These are phyloP conservation scores for Talaromyces sp. DNA, from an alignment of 2,329 filamentous ascomycete genomes.

Conservation along the genomic window DNA sequence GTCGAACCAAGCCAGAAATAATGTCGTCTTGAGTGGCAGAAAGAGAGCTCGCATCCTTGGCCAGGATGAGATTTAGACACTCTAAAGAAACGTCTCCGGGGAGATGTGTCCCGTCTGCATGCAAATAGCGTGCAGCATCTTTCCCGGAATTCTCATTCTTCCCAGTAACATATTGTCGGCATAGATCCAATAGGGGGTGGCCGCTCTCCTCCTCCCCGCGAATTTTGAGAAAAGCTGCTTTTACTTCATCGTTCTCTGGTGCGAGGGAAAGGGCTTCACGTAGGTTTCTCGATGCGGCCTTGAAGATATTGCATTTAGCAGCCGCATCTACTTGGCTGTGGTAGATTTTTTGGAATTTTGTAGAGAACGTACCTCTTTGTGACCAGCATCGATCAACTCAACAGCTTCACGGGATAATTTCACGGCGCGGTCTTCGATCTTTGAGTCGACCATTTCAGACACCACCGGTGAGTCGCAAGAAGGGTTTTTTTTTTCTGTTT, in stretches of 20 bases:
- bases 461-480: slow-evolving; percentile 11
- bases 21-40: slow-evolving; percentile 46
- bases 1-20: slow-evolving; percentile 45
- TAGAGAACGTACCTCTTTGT: slow-evolving; percentile 39
- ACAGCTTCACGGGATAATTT: slow-evolving; percentile 47
- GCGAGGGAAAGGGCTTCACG: slow-evolving; percentile 49
- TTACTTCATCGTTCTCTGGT: slow-evolving; percentile 45
- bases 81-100: slow-evolving; percentile 43
- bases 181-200: slow-evolving; percentile 46
- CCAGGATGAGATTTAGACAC: slow-evolving; percentile 43
- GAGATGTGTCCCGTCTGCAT: slow-evolving; percentile 42
- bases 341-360: neutral
- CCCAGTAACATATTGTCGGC: slow-evolving; percentile 41
- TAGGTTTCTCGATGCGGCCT: slow-evolving; percentile 48
- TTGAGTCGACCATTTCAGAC: slow-evolving; percentile 41
- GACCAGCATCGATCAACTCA: slow-evolving; percentile 45
- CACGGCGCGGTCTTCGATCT: slow-evolving; percentile 46
- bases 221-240: slow-evolving; percentile 45
- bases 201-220: slow-evolving; percentile 40
- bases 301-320: slow-evolving; percentile 17
- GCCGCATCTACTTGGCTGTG: neutral
- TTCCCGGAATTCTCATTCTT: slow-evolving; percentile 45
- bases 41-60: slow-evolving; percentile 33
- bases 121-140: slow-evolving; percentile 43
- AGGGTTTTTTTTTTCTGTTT: neutral